Evolutionary conservation across 768 basidiomycete species (phyloP).

Genomic region (Suillus hirtellus): DNA sequence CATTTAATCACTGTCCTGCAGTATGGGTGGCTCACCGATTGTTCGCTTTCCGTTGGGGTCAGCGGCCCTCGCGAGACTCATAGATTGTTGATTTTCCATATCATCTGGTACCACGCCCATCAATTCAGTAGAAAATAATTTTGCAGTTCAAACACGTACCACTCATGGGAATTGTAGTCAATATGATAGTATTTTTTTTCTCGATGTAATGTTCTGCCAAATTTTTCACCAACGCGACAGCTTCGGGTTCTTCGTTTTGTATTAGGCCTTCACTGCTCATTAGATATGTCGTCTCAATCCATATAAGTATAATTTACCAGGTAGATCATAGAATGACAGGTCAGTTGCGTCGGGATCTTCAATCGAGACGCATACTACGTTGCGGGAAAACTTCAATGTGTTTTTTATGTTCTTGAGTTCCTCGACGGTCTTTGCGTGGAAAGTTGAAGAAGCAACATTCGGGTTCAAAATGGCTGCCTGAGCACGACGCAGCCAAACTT

Average conservation of each 20-base stretch:
- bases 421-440: constrained; percentile 16
- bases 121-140: background rate
- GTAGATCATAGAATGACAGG: constrained; percentile 42
- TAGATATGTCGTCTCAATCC: background rate
- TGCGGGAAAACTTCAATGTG: constrained; percentile 38
- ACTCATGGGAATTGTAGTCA: constrained; percentile 55
- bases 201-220: constrained; percentile 49
- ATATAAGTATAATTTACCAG: constrained; percentile 26
- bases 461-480: constrained; percentile 60
- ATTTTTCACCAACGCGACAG: constrained; percentile 46
- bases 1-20: background rate
- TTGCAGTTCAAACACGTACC: constrained; percentile 31
- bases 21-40: constrained; percentile 39
- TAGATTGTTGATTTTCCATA: constrained; percentile 58
- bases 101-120: constrained; percentile 41
- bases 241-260: constrained; percentile 45
- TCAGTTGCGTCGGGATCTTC: constrained; percentile 40
- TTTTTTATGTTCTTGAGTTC: constrained; percentile 16
- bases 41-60: constrained; percentile 51
- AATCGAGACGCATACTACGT: constrained; percentile 43
- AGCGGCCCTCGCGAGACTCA: constrained; percentile 44
- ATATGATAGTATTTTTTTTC: constrained; percentile 50
- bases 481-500: constrained; percentile 56
- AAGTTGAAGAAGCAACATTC: constrained; percentile 28
- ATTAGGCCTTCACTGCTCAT: constrained; percentile 42